phyloP scores from a whole-genome alignment of 1,284 basidiomycete species.

The Moesziomyces sp. region DNA sequence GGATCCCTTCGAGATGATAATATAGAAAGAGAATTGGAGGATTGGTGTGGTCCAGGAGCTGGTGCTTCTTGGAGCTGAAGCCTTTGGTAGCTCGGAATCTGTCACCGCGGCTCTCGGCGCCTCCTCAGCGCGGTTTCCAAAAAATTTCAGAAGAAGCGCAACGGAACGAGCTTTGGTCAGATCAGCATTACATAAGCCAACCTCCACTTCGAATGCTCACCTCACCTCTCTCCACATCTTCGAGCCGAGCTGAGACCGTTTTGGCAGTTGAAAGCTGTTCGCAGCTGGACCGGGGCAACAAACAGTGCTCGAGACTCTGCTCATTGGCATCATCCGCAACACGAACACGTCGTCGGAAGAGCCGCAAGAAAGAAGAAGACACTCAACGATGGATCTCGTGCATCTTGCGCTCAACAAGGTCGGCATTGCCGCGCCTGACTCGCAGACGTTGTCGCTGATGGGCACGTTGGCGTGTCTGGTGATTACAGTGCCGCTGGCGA shows the following conservation, averaged over 20 bases:
- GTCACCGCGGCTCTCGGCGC: background rate
- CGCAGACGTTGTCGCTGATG: slow-evolving; percentile 35
- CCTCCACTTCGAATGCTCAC: background rate
- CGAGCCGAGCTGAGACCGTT: background rate
- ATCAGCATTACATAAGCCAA: slow-evolving; percentile 26
- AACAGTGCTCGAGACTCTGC: background rate
- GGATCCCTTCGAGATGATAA: background rate
- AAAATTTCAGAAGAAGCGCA: slow-evolving; percentile 16
- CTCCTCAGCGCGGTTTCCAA: slow-evolving; percentile 8
- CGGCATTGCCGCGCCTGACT: slow-evolving; percentile 25
- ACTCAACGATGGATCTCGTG: slow-evolving; percentile 37
- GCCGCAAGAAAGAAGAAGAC: background rate
- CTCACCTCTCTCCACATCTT: background rate
- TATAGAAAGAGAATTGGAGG: background rate
- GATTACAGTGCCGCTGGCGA: slow-evolving; percentile 16
- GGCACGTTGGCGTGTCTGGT: slow-evolving; percentile 34
- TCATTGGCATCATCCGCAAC: background rate
- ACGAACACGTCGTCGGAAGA: background rate
- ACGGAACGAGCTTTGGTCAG: background rate
- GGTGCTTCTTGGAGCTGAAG: background rate
- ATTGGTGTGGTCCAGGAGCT: background rate
- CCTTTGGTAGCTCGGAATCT: background rate
- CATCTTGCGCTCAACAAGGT: slow-evolving; percentile 11
- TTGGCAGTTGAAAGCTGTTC: background rate
- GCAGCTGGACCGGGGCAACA: background rate